Evolutionary conservation across 441 rosid genomes (phyloP), one percentile per base, ranked within the genome.

Genomic region (Pelargonium fulgidum): DNA sequence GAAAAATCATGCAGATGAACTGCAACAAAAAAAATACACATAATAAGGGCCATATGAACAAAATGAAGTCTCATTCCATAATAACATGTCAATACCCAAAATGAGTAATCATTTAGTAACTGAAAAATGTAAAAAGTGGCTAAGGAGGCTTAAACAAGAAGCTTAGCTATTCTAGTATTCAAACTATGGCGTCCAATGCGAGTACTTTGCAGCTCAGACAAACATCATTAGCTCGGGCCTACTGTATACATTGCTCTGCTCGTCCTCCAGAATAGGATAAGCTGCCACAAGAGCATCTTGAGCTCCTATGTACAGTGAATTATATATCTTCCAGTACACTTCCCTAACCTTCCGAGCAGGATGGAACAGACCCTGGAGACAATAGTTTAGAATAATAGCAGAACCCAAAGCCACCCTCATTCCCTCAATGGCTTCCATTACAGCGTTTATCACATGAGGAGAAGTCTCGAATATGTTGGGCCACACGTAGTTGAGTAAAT

Each of bases 381-480:
- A 94, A 71, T 94, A 94, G 79, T 94, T 94, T 22, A 94, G 84
- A 58, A 90, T 87, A 19, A 85, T 68, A 12, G 97, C 92, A 65
- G 97, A 80, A 39, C 99, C 99, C 76, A 94, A 68, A 10, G 97
- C 97, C 39, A 94, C 97, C 76, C 97, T 78, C 97, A 91, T 90
- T 64, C 94, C 96, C 83, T 94, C 99, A 39, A 91, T 84, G 22
- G 97, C 99, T 81, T 94, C 99, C 93, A 83, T 90, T 13, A 91
- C 99, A 1, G 97, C 96, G 67, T 91, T 94, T 12, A 91, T 90
- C 8, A 94, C 97, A 65, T 94, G 99, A 45, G 99, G 99, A 8
- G 99, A 94, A n/a, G 99, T 94, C 85, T 93, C 96, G 29, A 94
- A 94, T 61, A 94, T 91, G 79, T 91, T 94, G 8, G 99, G 99